Percentiles rank a stretch among this genome's conserved stretches.
Conservation (phyloP, 2,329 filamentous ascomycete species). For the Trichoderma citrinoviride region DNA sequence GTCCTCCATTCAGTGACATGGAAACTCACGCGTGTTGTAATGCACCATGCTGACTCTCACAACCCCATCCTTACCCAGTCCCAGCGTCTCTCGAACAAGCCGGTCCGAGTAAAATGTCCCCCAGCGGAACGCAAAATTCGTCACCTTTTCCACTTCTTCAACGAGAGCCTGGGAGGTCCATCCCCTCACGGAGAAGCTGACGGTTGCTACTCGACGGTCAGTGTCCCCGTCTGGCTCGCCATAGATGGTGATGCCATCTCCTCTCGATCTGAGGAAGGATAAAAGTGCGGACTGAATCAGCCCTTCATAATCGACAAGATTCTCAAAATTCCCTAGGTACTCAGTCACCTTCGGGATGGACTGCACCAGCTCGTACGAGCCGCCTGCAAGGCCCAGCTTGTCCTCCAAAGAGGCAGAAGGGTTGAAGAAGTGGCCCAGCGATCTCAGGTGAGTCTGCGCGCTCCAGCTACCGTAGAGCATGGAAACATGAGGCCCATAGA, state of each 20-base stretch:
- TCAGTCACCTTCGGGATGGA: constrained; percentile 58
- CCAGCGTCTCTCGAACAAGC: constrained; percentile 57
- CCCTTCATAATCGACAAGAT: no score
- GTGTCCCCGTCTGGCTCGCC: constrained; percentile 52
- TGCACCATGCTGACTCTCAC: constrained; percentile 70
- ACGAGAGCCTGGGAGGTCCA: constrained; percentile 57
- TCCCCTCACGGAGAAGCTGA: constrained; percentile 64
- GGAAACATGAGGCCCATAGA: constrained; percentile 73
- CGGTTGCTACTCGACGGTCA: constrained; percentile 56
- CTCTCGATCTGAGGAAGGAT: constrained; percentile 48
- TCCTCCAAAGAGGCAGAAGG: constrained; percentile 56
- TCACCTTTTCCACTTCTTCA: constrained; percentile 57
- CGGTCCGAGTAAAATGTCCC: constrained; percentile 68
- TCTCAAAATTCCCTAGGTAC: no score
- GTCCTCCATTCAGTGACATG: neutral
- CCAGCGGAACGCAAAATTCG: constrained; percentile 61
- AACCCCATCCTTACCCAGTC: constrained; percentile 57
- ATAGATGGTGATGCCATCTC: constrained; percentile 53
- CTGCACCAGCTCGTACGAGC: constrained; percentile 68
- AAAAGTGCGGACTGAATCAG: no score
- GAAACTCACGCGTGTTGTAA: constrained; percentile 63
- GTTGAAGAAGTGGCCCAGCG: constrained; percentile 68
- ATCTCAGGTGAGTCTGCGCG: constrained; percentile 55
- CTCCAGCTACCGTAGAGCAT: constrained; percentile 63
- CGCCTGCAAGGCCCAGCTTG: constrained; percentile 66